These are phyloP conservation scores for Neotropicomus parvogracilis DNA, from an alignment of 1,284 basidiomycete species.

Conservation along the genomic window DNA sequence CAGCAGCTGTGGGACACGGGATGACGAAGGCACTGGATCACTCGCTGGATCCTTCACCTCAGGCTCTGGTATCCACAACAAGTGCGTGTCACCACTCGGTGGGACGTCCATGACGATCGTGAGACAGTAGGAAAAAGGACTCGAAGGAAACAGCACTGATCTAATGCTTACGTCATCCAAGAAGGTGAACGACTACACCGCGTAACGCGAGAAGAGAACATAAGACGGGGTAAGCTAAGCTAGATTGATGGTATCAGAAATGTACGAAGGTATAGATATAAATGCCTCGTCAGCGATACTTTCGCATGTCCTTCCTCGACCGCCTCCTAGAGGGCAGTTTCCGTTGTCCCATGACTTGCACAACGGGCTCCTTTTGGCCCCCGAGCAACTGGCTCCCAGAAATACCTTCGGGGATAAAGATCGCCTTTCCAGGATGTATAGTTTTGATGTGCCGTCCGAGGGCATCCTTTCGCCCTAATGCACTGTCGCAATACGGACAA, in stretches of 20 bases:
- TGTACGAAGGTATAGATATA: not conserved
- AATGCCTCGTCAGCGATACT: not conserved
- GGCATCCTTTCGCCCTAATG: slow-evolving; percentile 24
- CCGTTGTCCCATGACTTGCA: slow-evolving; percentile 8
- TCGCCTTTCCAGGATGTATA: slow-evolving; percentile 10
- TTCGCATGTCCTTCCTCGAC: slow-evolving; percentile 5
- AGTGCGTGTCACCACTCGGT: slow-evolving; percentile 16
- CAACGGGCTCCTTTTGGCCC: not conserved
- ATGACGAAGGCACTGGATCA: slow-evolving; percentile 25
- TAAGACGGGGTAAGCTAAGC: too few species aligned
- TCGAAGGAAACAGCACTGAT: too few species aligned
- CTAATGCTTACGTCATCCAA: slow-evolving; percentile 16
- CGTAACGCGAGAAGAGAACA: too few species aligned
- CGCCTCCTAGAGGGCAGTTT: slow-evolving; percentile 8
- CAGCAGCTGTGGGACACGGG: slow-evolving; percentile 34
- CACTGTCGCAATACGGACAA: slow-evolving; percentile 17
- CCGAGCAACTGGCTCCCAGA: not conserved
- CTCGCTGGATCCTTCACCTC: slow-evolving; percentile 20
- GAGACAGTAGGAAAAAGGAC: not conserved
- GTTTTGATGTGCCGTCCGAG: slow-evolving; percentile 23
- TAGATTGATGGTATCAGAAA: not conserved
- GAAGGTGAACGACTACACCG: not conserved
- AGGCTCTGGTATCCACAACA: slow-evolving; percentile 35
- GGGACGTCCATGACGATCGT: slow-evolving; percentile 20
- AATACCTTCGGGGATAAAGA: slow-evolving; percentile 3